These are phyloP conservation scores for Pichia deserticola DNA, from an alignment of 805 yeast genomes.

Conservation along the genomic window DNA sequence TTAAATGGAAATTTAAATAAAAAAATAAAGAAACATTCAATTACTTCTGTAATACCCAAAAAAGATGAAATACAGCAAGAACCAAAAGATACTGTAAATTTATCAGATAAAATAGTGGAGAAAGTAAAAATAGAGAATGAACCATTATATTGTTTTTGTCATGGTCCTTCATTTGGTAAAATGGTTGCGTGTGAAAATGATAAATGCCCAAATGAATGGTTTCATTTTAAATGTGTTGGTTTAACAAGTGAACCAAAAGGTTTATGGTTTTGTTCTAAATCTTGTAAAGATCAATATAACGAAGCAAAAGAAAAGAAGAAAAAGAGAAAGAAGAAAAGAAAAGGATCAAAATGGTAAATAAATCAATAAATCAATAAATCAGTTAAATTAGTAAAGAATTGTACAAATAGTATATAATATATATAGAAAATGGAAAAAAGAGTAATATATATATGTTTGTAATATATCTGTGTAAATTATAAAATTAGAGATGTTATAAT, in stretches of 20 bases:
- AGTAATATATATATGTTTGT: not conserved
- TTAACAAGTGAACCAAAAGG: constrained; percentile 82
- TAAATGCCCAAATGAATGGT: constrained; percentile 83
- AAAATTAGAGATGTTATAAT: not conserved
- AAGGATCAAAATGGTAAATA: constrained; percentile 1
- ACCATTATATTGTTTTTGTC: constrained; percentile 40
- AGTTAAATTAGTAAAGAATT: not conserved
- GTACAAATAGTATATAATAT: too few relatives aligned
- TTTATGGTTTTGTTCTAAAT: constrained; percentile 77
- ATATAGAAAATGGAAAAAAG: too few relatives aligned
- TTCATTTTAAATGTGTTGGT: constrained; percentile 93
- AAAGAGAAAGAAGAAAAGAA: constrained; percentile 13
- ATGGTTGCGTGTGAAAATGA: constrained; percentile 96
- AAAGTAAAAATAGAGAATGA: not conserved
- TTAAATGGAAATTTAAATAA: not conserved
- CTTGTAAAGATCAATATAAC: constrained; percentile 38
- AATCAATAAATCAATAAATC: not conserved
- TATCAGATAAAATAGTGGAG: not conserved
- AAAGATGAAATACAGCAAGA: not conserved
- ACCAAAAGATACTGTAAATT: not conserved
- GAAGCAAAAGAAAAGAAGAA: constrained; percentile 5
- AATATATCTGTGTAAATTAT: not conserved
- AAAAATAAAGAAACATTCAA: not conserved
- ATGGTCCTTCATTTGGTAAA: constrained; percentile 60
- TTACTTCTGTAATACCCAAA: not conserved